Evolutionary conservation across 495 filamentous ascomycete species (phyloP), one percentile per base, ranked within the genome.

Genomic region (Cercophora newfieldiana): DNA sequence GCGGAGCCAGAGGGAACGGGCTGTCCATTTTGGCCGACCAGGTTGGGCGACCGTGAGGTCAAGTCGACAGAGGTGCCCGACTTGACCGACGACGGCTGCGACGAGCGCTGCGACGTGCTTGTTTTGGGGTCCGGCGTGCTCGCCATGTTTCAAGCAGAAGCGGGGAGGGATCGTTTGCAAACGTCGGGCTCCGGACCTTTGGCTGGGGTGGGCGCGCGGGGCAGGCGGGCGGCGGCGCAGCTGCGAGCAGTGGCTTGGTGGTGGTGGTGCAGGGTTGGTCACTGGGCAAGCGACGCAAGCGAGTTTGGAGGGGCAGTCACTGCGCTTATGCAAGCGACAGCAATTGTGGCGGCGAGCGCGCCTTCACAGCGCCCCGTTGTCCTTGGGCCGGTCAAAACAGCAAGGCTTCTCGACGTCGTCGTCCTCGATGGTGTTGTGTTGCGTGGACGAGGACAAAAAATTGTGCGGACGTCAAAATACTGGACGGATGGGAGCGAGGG

Each of bases 81-180:
- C 68, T 75, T 79, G 67, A 82, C 73, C 12, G 80, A 82, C 14
- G 80, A 80, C 16, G 80, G 74, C 48, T 80, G 80, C 25, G 80
- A 82, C 25, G 76, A 73, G 65, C 71, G 74, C 63, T 72, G 77
- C 37, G 79, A 79, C 12, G 80, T 74, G 12, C 70, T 67, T 47
- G 77, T 74, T 68, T 75, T 77, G 31, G 69, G 68, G 56, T 68
- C 66, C 5, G 65, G 61, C 21, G 55, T 63, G 61, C 58, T 70
- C 55, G 74, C 66, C 74, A 73, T 73, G 71, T 57, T 63, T 62
- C n/a, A 51, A 51, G 49, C n/a, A 22, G 30, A 25, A 37, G 59
- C 33, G 22, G 24, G 28, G 33, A 37, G 21, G 47, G 51, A 25
- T 63, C 53, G 55, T 53, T 64, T 33, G 44, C 19, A 21, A 44